These are phyloP conservation scores for Acer yangbiense DNA, from an alignment of 345 rosid genomes.

Conservation along the genomic window DNA sequence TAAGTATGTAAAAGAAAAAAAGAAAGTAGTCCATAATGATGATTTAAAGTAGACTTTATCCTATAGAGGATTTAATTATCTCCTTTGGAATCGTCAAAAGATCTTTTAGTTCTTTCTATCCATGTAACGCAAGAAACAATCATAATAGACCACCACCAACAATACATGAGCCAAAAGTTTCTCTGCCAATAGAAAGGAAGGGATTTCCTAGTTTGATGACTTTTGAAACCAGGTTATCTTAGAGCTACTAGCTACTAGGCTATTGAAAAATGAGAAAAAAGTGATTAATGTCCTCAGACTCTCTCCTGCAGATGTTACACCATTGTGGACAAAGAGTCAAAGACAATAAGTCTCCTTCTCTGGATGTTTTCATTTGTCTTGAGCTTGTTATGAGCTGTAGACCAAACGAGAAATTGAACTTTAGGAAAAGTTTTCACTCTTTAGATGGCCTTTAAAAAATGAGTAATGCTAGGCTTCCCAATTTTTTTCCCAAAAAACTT, in stretches of 20 bases:
- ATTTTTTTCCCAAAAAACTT: too few relatives aligned
- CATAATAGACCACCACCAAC: background rate
- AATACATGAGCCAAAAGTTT: background rate
- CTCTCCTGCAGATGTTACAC: background rate
- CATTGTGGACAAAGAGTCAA: background rate
- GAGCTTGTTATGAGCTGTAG: background rate
- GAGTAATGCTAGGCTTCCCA: too few relatives aligned
- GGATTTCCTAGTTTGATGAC: background rate
- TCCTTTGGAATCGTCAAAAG: background rate
- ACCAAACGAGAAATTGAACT: background rate
- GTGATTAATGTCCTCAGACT: background rate
- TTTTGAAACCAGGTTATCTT: background rate
- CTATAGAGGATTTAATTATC: background rate
- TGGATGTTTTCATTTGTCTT: background rate
- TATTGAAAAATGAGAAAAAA: background rate
- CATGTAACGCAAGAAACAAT: background rate
- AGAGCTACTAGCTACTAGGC: background rate
- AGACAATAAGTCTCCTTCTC: background rate
- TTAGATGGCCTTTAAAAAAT: too few relatives aligned
- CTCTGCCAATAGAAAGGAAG: background rate
- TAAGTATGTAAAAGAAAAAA: background rate
- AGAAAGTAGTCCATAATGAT: background rate
- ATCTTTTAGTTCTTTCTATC: background rate
- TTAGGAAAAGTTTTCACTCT: too few relatives aligned
- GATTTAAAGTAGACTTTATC: background rate